phyloP scores from a whole-genome alignment of 2,329 filamentous ascomycete species.

The Trichoderma guizhouense region DNA sequence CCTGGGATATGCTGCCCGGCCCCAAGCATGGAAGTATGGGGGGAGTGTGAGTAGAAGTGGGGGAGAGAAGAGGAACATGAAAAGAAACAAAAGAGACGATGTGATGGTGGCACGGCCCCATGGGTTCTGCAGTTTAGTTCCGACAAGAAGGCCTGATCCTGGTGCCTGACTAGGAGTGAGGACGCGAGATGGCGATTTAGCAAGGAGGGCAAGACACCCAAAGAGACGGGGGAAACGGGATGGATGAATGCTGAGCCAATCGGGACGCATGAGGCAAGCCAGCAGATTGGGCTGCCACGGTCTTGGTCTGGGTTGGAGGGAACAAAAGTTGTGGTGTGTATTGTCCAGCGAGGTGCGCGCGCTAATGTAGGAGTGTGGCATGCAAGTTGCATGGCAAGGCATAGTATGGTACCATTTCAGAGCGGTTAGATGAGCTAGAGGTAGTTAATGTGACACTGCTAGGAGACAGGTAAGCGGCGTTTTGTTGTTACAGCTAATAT shows the following conservation, averaged over 20 bases:
- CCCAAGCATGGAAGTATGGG: neutral
- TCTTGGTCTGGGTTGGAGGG: neutral
- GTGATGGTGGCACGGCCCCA: neutral
- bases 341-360: neutral
- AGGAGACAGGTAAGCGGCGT: neutral
- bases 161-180: slow-evolving; percentile 11
- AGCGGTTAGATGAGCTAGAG: neutral
- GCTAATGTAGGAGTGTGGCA: neutral
- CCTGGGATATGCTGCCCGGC: neutral
- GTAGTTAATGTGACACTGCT: neutral
- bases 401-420: neutral
- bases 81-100: neutral
- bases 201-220: neutral
- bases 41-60: neutral
- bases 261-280: neutral
- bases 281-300: neutral
- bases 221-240: neutral
- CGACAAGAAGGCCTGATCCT: neutral
- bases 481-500: neutral
- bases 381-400: neutral
- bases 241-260: neutral
- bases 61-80: neutral
- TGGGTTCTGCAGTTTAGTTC: slow-evolving; percentile 6
- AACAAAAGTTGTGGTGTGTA: neutral
- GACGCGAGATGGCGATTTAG: neutral